Evolutionary conservation across 495 filamentous ascomycete genomes (phyloP).

Genomic region (Aspergillus sclerotioniger): DNA sequence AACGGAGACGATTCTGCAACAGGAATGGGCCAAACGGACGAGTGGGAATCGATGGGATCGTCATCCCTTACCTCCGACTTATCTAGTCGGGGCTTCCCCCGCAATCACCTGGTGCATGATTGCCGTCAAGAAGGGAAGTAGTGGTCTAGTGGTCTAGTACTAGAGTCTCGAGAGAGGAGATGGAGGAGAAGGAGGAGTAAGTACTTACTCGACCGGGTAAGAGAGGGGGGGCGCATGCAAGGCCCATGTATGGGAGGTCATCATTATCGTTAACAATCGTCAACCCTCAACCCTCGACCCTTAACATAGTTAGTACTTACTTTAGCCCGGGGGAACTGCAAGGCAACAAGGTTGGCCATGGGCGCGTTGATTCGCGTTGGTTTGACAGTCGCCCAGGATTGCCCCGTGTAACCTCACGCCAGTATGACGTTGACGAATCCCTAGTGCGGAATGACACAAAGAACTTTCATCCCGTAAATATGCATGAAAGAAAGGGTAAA

Average conservation of each 20-base stretch:
- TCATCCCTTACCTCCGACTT: constrained; percentile 5
- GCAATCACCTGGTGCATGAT: constrained; percentile 10
- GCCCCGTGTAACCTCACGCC: constrained; percentile 20
- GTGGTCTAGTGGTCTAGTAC: too few relatives aligned
- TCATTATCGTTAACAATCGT: too few relatives aligned
- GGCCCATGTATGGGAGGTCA: not conserved
- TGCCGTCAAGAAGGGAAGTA: not conserved
- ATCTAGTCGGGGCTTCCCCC: constrained; percentile 1
- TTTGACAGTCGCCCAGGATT: not conserved
- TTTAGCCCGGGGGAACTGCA: not conserved
- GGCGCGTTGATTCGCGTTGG: not conserved
- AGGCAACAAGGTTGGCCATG: not conserved
- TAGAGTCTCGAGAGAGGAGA: not conserved
- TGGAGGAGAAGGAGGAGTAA: not conserved
- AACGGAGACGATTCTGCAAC: constrained; percentile 23
- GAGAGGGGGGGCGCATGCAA: not conserved
- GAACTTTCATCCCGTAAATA: constrained; percentile 5
- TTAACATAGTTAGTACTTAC: not conserved
- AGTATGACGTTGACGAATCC: constrained; percentile 23
- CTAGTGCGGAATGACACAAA: constrained; percentile 8
- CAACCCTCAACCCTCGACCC: too few relatives aligned
- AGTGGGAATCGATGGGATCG: constrained; percentile 4
- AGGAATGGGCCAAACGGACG: constrained; percentile 1
- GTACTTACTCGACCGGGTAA: too few relatives aligned
- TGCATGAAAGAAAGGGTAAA: constrained; percentile 4